Conservation (phyloP, 306 rosid genomes). For the Acacia crassicarpa region DNA sequence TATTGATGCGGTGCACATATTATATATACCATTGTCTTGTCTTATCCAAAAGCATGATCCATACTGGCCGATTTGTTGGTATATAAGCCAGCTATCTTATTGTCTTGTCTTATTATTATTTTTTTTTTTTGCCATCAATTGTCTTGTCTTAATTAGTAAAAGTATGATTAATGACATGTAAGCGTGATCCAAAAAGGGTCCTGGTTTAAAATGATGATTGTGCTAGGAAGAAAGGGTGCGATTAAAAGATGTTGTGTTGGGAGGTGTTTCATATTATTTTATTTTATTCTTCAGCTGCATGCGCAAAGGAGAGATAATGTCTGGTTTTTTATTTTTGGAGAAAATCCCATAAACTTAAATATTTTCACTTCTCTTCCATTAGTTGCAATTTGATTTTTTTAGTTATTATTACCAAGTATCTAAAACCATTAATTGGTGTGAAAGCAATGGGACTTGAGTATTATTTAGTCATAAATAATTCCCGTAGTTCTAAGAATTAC, state of each 20-base stretch:
- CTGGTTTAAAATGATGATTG: slow-evolving; percentile 49
- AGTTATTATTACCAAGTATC: not conserved
- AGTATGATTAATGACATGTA: slow-evolving; percentile 37
- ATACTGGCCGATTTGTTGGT: too few species aligned
- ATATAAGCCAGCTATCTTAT: slow-evolving; percentile 81
- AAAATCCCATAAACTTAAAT: not conserved
- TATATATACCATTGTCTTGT: too few species aligned
- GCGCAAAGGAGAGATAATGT: slow-evolving; percentile 56
- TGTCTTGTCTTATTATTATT: slow-evolving; percentile 33
- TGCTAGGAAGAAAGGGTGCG: slow-evolving; percentile 55
- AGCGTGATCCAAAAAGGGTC: slow-evolving; percentile 61
- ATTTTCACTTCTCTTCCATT: not conserved
- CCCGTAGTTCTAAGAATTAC: not conserved
- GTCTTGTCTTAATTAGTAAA: slow-evolving; percentile 28
- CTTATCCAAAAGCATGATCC: too few species aligned
- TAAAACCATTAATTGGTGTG: not conserved
- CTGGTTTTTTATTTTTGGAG: slow-evolving; percentile 29
- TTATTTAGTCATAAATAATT: not conserved
- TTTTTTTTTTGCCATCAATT: not conserved
- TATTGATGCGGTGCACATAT: slow-evolving; percentile 31
- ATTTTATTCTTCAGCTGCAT: slow-evolving; percentile 57
- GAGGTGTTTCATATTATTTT: slow-evolving; percentile 35
- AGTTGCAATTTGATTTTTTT: not conserved
- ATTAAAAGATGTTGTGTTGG: slow-evolving; percentile 56
- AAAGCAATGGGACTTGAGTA: not conserved